A percentile compares a stretch with the other conserved stretches of the same genome.
Conservation (phyloP, 805 yeast genomes). For the Candida ascalaphidarum region DNA sequence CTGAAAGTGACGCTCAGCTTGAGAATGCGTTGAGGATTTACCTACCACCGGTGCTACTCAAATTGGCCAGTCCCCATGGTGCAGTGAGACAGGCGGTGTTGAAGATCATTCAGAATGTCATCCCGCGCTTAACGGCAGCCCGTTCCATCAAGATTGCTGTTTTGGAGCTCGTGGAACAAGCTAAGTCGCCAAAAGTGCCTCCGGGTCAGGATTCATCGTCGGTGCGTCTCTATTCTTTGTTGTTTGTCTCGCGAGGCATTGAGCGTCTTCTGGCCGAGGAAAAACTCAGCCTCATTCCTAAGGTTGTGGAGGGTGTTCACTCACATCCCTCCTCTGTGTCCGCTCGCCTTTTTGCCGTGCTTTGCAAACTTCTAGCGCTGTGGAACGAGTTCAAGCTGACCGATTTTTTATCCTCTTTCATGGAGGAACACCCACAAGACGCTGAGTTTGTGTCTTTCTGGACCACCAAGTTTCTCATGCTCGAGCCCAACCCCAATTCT, state of each 20-base stretch:
- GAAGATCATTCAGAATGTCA: slow-evolving; percentile 55
- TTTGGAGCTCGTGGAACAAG: slow-evolving; percentile 54
- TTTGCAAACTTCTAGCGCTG: slow-evolving; percentile 41
- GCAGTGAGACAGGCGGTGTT: slow-evolving; percentile 62
- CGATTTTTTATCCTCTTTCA: slow-evolving; percentile 20
- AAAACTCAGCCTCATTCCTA: slow-evolving; percentile 36
- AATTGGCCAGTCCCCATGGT: slow-evolving; percentile 62
- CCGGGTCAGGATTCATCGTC: slow-evolving; percentile 33
- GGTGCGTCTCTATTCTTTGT: slow-evolving; percentile 53
- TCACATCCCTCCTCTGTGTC: slow-evolving; percentile 22
- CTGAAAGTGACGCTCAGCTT: slow-evolving; percentile 58
- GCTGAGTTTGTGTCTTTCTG: slow-evolving; percentile 36
- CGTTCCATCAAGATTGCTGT: slow-evolving; percentile 54
- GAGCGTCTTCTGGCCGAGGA: slow-evolving; percentile 39
- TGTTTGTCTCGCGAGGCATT: slow-evolving; percentile 62
- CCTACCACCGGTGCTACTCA: slow-evolving; percentile 70
- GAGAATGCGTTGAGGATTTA: slow-evolving; percentile 52
- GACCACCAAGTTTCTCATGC: slow-evolving; percentile 49
- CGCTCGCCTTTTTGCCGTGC: slow-evolving; percentile 55
- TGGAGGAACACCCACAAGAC: slow-evolving; percentile 30
- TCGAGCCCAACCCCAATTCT: slow-evolving; percentile 32
- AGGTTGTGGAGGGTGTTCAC: slow-evolving; percentile 39
- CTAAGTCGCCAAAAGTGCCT: slow-evolving; percentile 44
- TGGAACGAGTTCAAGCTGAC: slow-evolving; percentile 38
- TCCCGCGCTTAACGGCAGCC: slow-evolving; percentile 57